Conservation (phyloP, 306 rosid genomes). For the Fragaria vesca region DNA sequence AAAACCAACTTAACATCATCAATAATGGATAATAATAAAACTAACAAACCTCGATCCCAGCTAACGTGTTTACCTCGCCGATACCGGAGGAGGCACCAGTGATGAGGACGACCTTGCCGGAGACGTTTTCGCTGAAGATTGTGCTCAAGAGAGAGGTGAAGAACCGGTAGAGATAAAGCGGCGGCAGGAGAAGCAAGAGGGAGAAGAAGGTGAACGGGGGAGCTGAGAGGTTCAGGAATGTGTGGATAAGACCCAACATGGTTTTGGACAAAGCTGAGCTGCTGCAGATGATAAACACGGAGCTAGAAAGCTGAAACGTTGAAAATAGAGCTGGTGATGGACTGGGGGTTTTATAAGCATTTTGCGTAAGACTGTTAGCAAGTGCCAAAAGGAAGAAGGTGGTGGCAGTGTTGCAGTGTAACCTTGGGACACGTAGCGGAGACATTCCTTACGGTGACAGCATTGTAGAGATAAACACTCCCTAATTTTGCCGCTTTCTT, state of each 20-base stretch:
- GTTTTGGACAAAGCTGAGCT: background rate
- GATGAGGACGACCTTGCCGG: conserved; percentile 65
- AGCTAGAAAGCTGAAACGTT: background rate
- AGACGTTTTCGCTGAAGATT: conserved; percentile 43
- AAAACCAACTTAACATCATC: background rate
- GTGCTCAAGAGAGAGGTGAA: conserved; percentile 29
- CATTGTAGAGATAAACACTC: too few species aligned
- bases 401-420: conserved; percentile 42
- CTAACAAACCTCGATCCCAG: background rate
- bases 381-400: conserved; percentile 12
- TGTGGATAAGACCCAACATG: conserved; percentile 45
- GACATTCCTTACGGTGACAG: too few species aligned
- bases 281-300: background rate
- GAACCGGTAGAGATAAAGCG: conserved; percentile 38
- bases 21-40: background rate
- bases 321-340: background rate
- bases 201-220: conserved; percentile 59
- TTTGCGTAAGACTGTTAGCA: background rate
- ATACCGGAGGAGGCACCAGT: conserved; percentile 73
- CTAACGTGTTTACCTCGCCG: conserved; percentile 35
- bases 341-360: background rate
- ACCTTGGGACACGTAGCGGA: conserved; percentile 31
- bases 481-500: too few species aligned
- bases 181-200: conserved; percentile 52
- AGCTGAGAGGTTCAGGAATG: conserved; percentile 47